A percentile compares a stretch with the other conserved stretches of the same genome.
Evolutionary conservation across 1,284 basidiomycete genomes (phyloP).

Genomic region (Gomphus bonarii): DNA sequence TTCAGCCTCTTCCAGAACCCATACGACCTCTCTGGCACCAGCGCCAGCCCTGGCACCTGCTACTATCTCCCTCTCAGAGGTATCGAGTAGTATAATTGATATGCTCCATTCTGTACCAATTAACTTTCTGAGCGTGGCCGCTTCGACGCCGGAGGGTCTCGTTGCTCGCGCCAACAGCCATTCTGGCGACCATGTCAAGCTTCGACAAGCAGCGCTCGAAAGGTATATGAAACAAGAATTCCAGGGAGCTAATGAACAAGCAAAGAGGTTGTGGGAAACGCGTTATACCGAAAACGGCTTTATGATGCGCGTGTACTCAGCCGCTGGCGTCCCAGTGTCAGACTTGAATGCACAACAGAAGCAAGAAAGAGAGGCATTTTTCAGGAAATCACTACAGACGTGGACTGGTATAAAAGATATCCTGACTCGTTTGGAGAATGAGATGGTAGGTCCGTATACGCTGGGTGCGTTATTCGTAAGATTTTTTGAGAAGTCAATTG

Average conservation of each 20-base stretch:
- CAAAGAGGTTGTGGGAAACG: conserved; percentile 41
- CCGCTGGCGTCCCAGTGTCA: conserved; percentile 31
- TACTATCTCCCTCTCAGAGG: conserved; percentile 58
- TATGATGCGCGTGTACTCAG: conserved; percentile 34
- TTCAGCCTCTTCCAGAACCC: conserved; percentile 51
- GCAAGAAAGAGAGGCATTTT: conserved; percentile 26
- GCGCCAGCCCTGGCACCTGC: conserved; percentile 73
- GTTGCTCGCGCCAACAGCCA: conserved; percentile 17
- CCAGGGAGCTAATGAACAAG: conserved; percentile 23
- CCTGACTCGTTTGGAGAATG: conserved; percentile 38
- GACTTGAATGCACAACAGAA: conserved; percentile 25
- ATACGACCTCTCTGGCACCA: conserved; percentile 58
- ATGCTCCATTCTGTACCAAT: conserved; percentile 44
- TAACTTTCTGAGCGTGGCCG: conserved; percentile 30
- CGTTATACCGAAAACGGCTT: conserved; percentile 38
- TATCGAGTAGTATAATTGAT: conserved; percentile 52
- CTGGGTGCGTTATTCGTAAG: conserved; percentile 42
- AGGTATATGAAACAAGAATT: conserved; percentile 33
- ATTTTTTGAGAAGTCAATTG: background rate
- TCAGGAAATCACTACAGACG: conserved; percentile 22
- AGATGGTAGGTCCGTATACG: conserved; percentile 61
- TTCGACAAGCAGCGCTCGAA: conserved; percentile 43
- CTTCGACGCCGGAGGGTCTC: conserved; percentile 24
- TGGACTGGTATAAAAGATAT: conserved; percentile 40
- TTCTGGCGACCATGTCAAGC: conserved; percentile 31